phyloP scores from a whole-genome alignment of 805 yeast species.

The Candida saitoana region DNA sequence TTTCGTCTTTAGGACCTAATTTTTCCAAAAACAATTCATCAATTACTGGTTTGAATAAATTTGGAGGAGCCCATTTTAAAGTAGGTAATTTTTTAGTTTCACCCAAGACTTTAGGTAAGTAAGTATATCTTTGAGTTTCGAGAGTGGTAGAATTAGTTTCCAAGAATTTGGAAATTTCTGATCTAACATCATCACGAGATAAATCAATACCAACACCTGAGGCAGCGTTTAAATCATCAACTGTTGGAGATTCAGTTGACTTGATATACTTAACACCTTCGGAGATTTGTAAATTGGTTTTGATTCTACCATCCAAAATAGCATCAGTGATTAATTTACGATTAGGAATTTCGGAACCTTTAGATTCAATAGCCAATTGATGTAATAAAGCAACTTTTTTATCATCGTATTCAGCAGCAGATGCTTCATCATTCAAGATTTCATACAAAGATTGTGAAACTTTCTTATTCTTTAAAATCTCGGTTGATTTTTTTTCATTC shows the following conservation, averaged over 20 bases:
- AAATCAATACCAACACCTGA: conserved; percentile 79
- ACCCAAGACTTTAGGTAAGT: conserved; percentile 73
- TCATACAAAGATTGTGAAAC: conserved; percentile 67
- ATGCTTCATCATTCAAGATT: conserved; percentile 46
- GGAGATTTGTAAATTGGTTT: conserved; percentile 67
- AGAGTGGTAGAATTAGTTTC: conserved; percentile 56
- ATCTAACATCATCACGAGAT: conserved; percentile 59
- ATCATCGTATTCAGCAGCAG: conserved; percentile 44
- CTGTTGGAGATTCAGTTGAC: conserved; percentile 22
- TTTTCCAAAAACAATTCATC: conserved; percentile 69
- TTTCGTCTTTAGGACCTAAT: conserved; percentile 94
- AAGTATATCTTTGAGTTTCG: conserved; percentile 68
- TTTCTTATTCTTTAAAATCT: conserved; percentile 80
- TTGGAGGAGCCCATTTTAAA: conserved; percentile 91
- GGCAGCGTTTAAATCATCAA: conserved; percentile 48
- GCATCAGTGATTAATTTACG: conserved; percentile 55
- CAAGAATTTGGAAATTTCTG: conserved; percentile 56
- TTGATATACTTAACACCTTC: conserved; percentile 78
- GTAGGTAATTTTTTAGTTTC: conserved; percentile 68
- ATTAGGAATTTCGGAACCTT: conserved; percentile 50
- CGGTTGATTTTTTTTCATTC: conserved; percentile 69
- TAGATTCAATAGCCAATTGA: conserved; percentile 68
- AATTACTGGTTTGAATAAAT: conserved; percentile 78
- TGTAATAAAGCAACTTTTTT: conserved; percentile 65
- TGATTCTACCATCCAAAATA: conserved; percentile 60